Base-by-base conservation (phyloP, 345 rosid genomes). In the Adansonia digitata region DNA sequence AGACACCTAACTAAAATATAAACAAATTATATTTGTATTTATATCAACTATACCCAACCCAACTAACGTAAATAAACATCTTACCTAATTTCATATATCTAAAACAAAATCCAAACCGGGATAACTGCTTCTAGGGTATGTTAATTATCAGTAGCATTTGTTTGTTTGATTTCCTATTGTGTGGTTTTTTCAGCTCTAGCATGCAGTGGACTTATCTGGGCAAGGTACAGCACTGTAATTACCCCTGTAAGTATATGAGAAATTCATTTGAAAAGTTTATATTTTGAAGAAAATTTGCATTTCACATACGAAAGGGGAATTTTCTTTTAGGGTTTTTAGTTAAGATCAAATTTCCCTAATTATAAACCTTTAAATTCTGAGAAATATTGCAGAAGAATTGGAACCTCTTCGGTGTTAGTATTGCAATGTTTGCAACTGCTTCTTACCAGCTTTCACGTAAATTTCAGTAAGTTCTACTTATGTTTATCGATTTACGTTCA, bases 381-480 rank as follows among this genome's bases (percentile, higher is more conserved):
- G 45, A 42, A 27, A 59, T 64, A 65, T 10, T 79, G 75, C 79
- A 83, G 86, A 83, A 85, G 79, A 85, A 83, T 76, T 81, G 86
- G 86, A 85, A 85, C 63, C 82, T 83, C 31, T 80, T 81, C 37
- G 74, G 86, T 62, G 85, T 81, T 49, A 84, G 80, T 7, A 24
- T 84, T 26, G 80, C 84, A 2, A 82, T 77, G 87, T 77, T 80
- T 48, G 83, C 76, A 8, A 84, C 82, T 1, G 83, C 85, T 64
- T 53, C 80, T 55, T 84, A 81, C 69, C 89, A 84, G 60, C 81
- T 86, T n/a, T 64, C 83, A 0, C 83, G 84, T 51, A 86, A 86
- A 77, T 26, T 86, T 34, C 75, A 73, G 89, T 81, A 69, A 78
- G 88, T 52, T 8, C 57, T 7, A 48, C n/a, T 4, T 48, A 17